These are phyloP conservation scores for Truncatella angustata DNA, from an alignment of 2,329 filamentous ascomycete genomes.

Conservation along the genomic window DNA sequence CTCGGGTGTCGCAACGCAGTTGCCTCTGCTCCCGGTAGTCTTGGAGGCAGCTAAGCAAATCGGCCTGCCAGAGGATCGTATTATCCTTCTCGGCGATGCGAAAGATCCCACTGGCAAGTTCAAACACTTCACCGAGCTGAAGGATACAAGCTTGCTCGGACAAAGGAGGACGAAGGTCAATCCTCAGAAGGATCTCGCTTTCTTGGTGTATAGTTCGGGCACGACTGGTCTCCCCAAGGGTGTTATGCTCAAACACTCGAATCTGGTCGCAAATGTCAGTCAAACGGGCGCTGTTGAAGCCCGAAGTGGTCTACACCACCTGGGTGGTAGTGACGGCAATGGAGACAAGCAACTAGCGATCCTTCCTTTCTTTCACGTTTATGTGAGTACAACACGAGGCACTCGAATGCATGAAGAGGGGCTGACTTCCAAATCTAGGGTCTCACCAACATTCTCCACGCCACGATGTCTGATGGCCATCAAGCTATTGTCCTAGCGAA, in stretches of 20 bases:
- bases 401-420: too few species aligned
- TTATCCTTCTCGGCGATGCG: slow-evolving; percentile 74
- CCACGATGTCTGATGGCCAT: slow-evolving; percentile 64
- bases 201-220: slow-evolving; percentile 84
- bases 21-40: slow-evolving; percentile 62
- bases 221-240: slow-evolving; percentile 92
- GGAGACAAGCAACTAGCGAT: slow-evolving; percentile 76
- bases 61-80: slow-evolving; percentile 68
- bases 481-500: slow-evolving; percentile 70
- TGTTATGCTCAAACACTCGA: slow-evolving; percentile 80
- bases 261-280: slow-evolving; percentile 73
- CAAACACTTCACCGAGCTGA: slow-evolving; percentile 72
- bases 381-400: slow-evolving; percentile 53
- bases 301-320: slow-evolving; percentile 51
- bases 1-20: slow-evolving; percentile 73
- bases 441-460: slow-evolving; percentile 69
- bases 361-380: slow-evolving; percentile 89
- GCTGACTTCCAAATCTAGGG: slow-evolving; percentile 38
- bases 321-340: slow-evolving; percentile 55
- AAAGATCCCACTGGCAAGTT: slow-evolving; percentile 56
- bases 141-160: slow-evolving; percentile 59
- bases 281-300: slow-evolving; percentile 55
- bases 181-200: slow-evolving; percentile 72
- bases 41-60: slow-evolving; percentile 65
- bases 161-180: slow-evolving; percentile 56